Base-by-base conservation (phyloP, 805 yeast genomes). In the Kurtzmaniella fragi region DNA sequence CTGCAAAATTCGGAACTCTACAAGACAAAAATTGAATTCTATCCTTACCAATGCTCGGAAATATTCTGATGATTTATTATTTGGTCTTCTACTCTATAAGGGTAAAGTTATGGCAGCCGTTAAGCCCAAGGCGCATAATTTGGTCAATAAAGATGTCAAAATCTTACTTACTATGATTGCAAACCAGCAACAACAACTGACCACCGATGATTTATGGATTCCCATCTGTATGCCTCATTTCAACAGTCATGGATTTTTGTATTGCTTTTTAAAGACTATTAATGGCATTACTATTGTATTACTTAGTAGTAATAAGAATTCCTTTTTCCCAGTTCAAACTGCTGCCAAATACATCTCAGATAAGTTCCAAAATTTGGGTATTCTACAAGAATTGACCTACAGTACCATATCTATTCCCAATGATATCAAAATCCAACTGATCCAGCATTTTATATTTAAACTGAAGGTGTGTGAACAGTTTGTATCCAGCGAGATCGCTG, bases 151-250 rank as follows among this genome's bases (percentile, higher is more conserved):
- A 7, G 99, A 91, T 58, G 63, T 93, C 13, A 85, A 84, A 36
- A 65, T 86, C 6, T 60, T 93, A 17, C 78, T 88, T 43, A 76
- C 84, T 13, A 75, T 88, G 62, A 76, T 91, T 2, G 77, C 77
- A 50, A 77, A 74, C 46, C 75, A 61, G 65, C 34, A 67, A 20
- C 37, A 78, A 0, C 70, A 77, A 45, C 65, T 65, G 17, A 54
- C 50, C 8, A 54, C 69, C 41, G 84, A 84, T 48, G 96, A 90
- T 53, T 77, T 88, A 42, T 93, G 98, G 98, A 76, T 86, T 10
- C 99, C 99, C 0, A 70, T 91, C 0, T 91, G 99, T 59, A 70
- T 91, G 56, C 96, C 98, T 0, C 79, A 84, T 48, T 91, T 91
- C 66, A 91, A 93, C 54, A 65, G 87, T 2, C 80, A 80, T 46